Conservation (phyloP, 257 asterid genomes). For the Penstemon newberryi region DNA sequence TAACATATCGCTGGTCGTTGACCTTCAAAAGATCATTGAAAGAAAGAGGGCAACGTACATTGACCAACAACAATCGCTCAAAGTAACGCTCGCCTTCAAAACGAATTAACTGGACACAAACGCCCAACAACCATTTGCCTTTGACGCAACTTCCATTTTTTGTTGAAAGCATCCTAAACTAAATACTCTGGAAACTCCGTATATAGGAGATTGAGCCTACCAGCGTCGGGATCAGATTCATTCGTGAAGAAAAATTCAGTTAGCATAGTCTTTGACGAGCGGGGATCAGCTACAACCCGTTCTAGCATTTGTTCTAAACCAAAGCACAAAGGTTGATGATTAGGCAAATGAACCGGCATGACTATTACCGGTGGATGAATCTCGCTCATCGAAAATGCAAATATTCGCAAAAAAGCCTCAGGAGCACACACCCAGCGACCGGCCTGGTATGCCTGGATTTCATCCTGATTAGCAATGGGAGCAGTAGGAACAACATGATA, state of each 20-base stretch:
- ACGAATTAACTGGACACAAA: too few species aligned
- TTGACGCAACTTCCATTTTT: not conserved
- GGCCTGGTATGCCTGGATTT: not conserved
- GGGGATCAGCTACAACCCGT: not conserved
- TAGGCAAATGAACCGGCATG: not conserved
- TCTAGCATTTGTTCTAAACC: not conserved
- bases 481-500: not conserved
- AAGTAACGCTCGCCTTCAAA: not conserved
- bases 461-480: not conserved
- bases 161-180: not conserved
- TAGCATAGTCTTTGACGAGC: not conserved
- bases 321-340: not conserved
- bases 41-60: not conserved
- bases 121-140: not conserved
- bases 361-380: not conserved
- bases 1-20: not conserved
- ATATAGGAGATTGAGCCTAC: not conserved
- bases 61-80: not conserved
- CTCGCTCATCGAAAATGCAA: not conserved
- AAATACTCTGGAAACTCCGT: not conserved
- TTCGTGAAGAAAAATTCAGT: not conserved
- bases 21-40: not conserved
- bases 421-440: not conserved
- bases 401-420: not conserved
- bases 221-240: not conserved